Evolutionary conservation across 768 basidiomycete genomes (phyloP).

Genomic region (Crucibulum laeve): DNA sequence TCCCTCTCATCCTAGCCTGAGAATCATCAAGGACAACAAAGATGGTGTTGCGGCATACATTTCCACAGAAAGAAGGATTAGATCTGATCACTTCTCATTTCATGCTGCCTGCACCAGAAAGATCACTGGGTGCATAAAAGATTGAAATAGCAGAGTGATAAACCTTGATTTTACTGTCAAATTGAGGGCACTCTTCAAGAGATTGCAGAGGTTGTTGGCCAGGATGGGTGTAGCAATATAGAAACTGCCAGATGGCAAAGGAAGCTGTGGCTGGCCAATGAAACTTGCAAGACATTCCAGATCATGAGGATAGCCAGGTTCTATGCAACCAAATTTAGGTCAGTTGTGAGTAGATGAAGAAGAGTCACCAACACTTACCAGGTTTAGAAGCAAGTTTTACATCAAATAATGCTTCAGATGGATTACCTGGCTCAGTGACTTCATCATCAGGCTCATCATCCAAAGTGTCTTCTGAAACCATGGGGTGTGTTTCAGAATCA

Average conservation of each 20-base stretch:
- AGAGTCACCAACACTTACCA: background rate
- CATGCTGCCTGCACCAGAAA: conserved; percentile 22
- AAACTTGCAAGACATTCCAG: background rate
- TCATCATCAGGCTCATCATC: conserved; percentile 3
- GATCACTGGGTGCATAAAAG: conserved; percentile 25
- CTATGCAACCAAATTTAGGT: background rate
- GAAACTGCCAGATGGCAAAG: background rate
- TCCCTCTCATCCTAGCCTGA: conserved; percentile 18
- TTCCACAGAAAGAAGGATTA: conserved; percentile 15
- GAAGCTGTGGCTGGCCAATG: background rate
- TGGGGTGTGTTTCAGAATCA: background rate
- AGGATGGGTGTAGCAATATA: background rate
- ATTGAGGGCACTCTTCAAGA: background rate
- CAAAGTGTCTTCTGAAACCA: background rate
- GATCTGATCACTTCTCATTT: conserved; percentile 20
- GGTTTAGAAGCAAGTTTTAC: background rate
- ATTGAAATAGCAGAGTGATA: conserved; percentile 18
- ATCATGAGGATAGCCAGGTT: background rate
- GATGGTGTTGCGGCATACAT: conserved; percentile 18
- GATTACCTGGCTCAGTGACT: background rate
- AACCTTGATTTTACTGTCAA: conserved; percentile 7
- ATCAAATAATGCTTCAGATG: background rate
- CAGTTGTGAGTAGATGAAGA: background rate
- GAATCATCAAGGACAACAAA: conserved; percentile 18
- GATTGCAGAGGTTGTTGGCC: background rate